phyloP scores from a whole-genome alignment of 2,329 filamentous ascomycete species.

The Fusarium tanahbumbuense region DNA sequence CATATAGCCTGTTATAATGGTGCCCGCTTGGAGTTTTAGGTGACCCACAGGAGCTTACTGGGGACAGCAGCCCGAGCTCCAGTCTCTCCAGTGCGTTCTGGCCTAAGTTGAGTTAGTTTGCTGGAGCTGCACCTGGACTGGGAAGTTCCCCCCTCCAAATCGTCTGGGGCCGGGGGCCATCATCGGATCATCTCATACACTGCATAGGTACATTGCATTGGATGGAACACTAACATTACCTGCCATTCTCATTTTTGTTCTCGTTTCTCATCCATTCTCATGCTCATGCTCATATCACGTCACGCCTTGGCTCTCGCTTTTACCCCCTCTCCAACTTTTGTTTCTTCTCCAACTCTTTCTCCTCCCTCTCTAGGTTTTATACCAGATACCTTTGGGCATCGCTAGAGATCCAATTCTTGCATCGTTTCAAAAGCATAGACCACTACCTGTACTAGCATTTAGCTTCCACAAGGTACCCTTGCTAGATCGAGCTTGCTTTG shows the following conservation, averaged over 20 bases:
- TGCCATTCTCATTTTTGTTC: not conserved
- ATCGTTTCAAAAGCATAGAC: conserved; percentile 11
- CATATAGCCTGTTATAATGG: conserved; percentile 7
- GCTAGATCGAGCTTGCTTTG: conserved; percentile 22
- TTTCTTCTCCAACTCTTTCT: conserved; percentile 1
- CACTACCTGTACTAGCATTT: conserved; percentile 14
- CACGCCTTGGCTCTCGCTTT: conserved; percentile 22
- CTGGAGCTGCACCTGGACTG: conserved; percentile 15
- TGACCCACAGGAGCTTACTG: conserved; percentile 38
- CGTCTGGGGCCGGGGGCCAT: conserved; percentile 23
- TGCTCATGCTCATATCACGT: conserved; percentile 23
- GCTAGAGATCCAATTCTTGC: not conserved
- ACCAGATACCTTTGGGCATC: conserved; percentile 1
- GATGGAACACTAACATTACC: conserved; percentile 2
- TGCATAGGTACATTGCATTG: conserved; percentile 4
- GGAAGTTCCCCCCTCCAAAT: conserved; percentile 35
- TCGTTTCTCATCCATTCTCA: not conserved
- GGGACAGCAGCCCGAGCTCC: not conserved
- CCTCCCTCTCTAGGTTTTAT: not conserved
- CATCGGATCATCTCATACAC: conserved; percentile 43
- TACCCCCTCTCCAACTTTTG: not conserved
- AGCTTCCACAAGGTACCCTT: conserved; percentile 16
- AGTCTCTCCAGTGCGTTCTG: not conserved
- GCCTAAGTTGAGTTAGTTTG: conserved; percentile 7
- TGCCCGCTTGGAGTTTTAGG: not conserved